Conservation (phyloP, 495 filamentous ascomycete species). For the Evernia prunastri region DNA sequence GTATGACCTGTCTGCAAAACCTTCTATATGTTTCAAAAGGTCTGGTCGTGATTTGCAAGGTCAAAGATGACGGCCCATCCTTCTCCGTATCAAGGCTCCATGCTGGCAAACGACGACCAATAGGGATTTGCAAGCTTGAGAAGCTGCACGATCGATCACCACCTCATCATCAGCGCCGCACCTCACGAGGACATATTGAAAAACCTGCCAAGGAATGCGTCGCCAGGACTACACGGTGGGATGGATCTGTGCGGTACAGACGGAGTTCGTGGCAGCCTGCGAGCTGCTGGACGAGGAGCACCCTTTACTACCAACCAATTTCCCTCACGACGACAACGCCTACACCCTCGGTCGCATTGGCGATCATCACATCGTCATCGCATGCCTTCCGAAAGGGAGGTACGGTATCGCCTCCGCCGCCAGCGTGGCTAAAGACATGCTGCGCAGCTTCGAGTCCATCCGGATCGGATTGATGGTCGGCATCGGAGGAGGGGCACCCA, state of each 20-base stretch:
- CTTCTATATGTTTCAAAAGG: slow-evolving; percentile 1
- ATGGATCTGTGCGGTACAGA: slow-evolving; percentile 13
- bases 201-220: slow-evolving; percentile 3
- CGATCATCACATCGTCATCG: slow-evolving; percentile 6
- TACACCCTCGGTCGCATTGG: slow-evolving; percentile 3
- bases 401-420: slow-evolving; percentile 7
- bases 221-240: slow-evolving; percentile 9
- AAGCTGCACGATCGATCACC: slow-evolving; percentile 6
- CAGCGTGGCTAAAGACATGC: slow-evolving; percentile 13
- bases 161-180: slow-evolving; percentile 3
- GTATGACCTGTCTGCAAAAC: slow-evolving; percentile 2
- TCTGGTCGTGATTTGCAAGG: slow-evolving; percentile 2
- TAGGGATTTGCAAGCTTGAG: slow-evolving; percentile 8
- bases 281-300: slow-evolving; percentile 6
- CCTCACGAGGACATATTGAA: slow-evolving; percentile 3
- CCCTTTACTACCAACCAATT: not conserved
- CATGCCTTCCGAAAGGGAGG: slow-evolving; percentile 3
- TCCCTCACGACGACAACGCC: slow-evolving; percentile 7
- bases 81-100: slow-evolving; percentile 9
- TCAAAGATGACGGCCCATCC: slow-evolving; percentile 4
- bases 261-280: slow-evolving; percentile 7
- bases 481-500: too few species aligned
- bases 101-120: not conserved
- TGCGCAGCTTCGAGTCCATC: slow-evolving; percentile 12
- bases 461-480: slow-evolving; percentile 12